phyloP scores from a whole-genome alignment of 1,139 yeast genomes.

The Lodderomyces orthopsilosis region DNA sequence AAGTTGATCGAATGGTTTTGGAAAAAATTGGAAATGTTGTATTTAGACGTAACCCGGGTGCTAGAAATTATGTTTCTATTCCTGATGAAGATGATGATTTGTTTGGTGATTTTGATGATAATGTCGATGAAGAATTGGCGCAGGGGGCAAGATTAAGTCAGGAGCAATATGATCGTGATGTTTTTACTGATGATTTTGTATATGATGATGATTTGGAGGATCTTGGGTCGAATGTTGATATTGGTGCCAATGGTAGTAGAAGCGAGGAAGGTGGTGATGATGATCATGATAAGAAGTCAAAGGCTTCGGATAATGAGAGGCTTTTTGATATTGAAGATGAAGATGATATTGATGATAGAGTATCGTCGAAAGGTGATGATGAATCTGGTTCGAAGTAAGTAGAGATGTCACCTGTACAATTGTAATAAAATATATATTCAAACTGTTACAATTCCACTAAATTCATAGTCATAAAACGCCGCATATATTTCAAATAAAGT shows the following conservation, averaged over 20 bases:
- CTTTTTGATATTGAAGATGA: slow-evolving; percentile 6
- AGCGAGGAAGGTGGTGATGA: background rate
- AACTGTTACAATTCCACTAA: too few relatives aligned
- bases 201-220: slow-evolving; percentile 38
- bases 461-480: background rate
- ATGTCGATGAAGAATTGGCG: slow-evolving; percentile 48
- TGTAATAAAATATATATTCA: too few relatives aligned
- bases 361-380: background rate
- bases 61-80: slow-evolving; percentile 42
- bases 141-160: slow-evolving; percentile 24
- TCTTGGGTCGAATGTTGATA: slow-evolving; percentile 1
- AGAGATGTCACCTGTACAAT: background rate
- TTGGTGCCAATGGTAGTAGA: too few relatives aligned
- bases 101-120: slow-evolving; percentile 46
- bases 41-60: slow-evolving; percentile 41
- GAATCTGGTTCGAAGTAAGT: background rate
- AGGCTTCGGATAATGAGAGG: slow-evolving; percentile 3
- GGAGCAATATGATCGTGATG: slow-evolving; percentile 15
- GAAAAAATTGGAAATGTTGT: slow-evolving; percentile 35
- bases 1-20: slow-evolving; percentile 34
- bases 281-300: slow-evolving; percentile 1
- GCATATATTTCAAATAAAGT: background rate
- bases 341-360: slow-evolving; percentile 2
- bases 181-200: slow-evolving; percentile 9
- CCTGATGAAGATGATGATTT: slow-evolving; percentile 48